Evolutionary conservation across 2,329 filamentous ascomycete species (phyloP).

Genomic region (Capronia americana): DNA sequence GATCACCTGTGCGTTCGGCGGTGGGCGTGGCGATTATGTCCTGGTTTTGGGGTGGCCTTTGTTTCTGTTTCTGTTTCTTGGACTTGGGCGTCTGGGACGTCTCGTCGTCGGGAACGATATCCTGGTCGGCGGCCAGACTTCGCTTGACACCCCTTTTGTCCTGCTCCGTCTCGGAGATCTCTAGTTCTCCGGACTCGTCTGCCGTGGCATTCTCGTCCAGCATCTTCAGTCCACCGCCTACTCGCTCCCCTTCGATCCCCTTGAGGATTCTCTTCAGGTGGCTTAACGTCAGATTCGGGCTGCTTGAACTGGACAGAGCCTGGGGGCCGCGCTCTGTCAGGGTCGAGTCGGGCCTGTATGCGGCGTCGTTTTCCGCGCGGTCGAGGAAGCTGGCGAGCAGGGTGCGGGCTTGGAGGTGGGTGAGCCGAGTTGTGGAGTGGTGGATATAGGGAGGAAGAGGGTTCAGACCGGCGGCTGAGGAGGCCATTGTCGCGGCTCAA

Average conservation of each 20-base stretch:
- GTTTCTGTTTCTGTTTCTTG: slow-evolving; percentile 18
- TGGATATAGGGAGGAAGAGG: slow-evolving; percentile 33
- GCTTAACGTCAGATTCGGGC: slow-evolving; percentile 36
- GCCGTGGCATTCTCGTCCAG: slow-evolving; percentile 9
- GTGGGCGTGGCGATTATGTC: slow-evolving; percentile 15
- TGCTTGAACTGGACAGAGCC: slow-evolving; percentile 26
- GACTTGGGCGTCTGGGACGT: background rate
- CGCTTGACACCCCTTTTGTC: background rate
- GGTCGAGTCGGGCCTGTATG: slow-evolving; percentile 58
- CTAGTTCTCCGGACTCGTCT: background rate
- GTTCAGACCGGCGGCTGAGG: slow-evolving; percentile 33
- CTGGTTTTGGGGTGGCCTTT: slow-evolving; percentile 5
- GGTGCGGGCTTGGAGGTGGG: slow-evolving; percentile 37
- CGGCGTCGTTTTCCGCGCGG: slow-evolving; percentile 36
- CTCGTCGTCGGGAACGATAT: background rate
- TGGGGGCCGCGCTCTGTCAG: slow-evolving; percentile 50
- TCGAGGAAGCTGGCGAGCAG: slow-evolving; percentile 37
- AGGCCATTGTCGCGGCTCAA: background rate
- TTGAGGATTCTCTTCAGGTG: slow-evolving; percentile 37
- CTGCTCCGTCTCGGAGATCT: background rate
- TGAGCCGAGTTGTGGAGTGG: slow-evolving; percentile 37
- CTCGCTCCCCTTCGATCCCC: slow-evolving; percentile 35
- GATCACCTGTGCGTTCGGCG: slow-evolving; percentile 4
- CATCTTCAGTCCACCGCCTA: slow-evolving; percentile 26
- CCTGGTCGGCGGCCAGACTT: background rate